phyloP scores from a whole-genome alignment of 192 early-diverging fungal genomes.

The Podila epigama region DNA sequence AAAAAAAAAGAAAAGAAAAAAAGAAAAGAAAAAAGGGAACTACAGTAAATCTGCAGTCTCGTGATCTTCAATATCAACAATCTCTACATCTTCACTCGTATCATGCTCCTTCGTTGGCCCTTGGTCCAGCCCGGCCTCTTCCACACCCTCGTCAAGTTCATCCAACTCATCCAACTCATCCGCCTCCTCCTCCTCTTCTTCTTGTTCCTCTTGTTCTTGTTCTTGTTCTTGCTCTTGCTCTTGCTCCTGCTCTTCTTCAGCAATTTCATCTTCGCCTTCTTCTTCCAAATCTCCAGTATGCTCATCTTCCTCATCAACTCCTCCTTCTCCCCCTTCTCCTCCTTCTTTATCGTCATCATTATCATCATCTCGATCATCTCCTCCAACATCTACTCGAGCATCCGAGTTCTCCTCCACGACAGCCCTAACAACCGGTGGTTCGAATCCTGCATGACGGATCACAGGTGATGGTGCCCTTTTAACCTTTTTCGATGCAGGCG shows the following conservation, averaged over 20 bases:
- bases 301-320: not conserved
- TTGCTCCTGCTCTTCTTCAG: not conserved
- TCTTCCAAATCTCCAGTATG: not conserved
- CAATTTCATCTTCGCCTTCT: not conserved
- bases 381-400: not conserved
- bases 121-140: not conserved
- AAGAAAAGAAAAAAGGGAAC: slow-evolving; percentile 3
- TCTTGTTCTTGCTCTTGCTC: not conserved
- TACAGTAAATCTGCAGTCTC: slow-evolving; percentile 1
- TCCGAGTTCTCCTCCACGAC: not conserved
- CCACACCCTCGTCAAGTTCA: slow-evolving; percentile 15
- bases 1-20: slow-evolving; percentile 5
- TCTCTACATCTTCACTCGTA: not conserved
- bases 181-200: slow-evolving; percentile 12
- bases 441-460: slow-evolving; percentile 4
- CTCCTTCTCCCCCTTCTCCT: not conserved
- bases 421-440: not conserved
- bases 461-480: slow-evolving; percentile 4
- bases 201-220: not conserved
- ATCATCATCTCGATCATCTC: not conserved
- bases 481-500: slow-evolving; percentile 10
- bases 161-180: slow-evolving; percentile 17
- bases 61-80: slow-evolving; percentile 8
- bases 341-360: not conserved
- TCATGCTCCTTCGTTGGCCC: not conserved